Evolutionary conservation across 225 moss, liverwort and hornwort genomes (phyloP), one percentile per base, ranked within the genome.

Genomic region (Sphagnum tenellum): DNA sequence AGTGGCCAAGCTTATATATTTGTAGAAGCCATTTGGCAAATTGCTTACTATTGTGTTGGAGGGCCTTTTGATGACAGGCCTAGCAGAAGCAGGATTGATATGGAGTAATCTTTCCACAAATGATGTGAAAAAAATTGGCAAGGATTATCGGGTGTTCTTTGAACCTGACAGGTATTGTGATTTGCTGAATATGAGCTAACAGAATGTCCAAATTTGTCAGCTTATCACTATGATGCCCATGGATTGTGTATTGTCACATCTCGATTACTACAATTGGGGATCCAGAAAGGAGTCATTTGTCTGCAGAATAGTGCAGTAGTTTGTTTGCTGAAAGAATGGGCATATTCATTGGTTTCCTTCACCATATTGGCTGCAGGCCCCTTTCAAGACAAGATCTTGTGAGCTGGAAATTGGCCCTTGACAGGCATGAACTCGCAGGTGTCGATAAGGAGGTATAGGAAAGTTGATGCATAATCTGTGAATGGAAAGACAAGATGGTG

Each of bases 11-110:
- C 29, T 29, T 29, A 29, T 29, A 58, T 58, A 58, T 44, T 2
- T 13, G n/a, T 6, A 6, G 58, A 7, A 12, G 44, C 12, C 7
- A 13, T 13, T 7, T 58, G 12, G 12, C 11, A 9, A 44, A 44
- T 13, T 12, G 57, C 7, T 58, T 44, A 58, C 58, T 58, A 12
- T 13, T 7, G 12, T 7, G 58, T 58, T 58, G 10, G 58, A 44
- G 58, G 58, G 46, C 49, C 12, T 13, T 67, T 47, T 45, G 29
- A n/a, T 71, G 44, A 63, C 85, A 90, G 90, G 90, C 67, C 77
- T 92, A 62, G 92, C 92, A 46, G 92, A 92, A 83, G 82, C 92
- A 59, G 92, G 92, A 63, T 73, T 91, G 45, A 83, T 91, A 69
- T 73, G 88, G 8, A 91, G 90, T 75, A 91, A 83, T 70, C 69